Conservation (phyloP, 2,329 filamentous ascomycete species). For the Exophiala xenobiotica region DNA sequence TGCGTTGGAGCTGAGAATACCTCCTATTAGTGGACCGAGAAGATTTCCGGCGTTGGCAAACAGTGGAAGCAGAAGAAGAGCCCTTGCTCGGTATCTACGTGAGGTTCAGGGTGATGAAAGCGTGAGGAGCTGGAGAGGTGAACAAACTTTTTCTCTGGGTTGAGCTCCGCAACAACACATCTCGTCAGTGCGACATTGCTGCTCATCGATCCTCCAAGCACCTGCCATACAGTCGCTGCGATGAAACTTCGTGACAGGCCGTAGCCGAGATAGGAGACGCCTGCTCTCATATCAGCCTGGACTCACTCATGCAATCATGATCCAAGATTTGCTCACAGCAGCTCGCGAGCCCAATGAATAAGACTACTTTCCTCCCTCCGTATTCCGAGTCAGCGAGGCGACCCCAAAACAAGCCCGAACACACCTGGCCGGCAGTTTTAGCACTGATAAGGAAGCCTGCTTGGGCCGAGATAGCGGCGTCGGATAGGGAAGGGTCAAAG, state of each 20-base stretch:
- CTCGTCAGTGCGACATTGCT: constrained; percentile 61
- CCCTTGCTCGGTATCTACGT: constrained; percentile 46
- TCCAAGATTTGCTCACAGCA: constrained; percentile 35
- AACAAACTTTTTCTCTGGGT: constrained; percentile 57
- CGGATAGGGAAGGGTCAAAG: constrained; percentile 60
- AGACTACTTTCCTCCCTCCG: constrained; percentile 71
- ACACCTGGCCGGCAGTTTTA: constrained; percentile 60
- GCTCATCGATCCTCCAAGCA: constrained; percentile 55
- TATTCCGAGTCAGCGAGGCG: constrained; percentile 62
- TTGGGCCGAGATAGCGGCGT: constrained; percentile 68
- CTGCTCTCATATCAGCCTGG: constrained; percentile 34
- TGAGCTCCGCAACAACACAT: constrained; percentile 70
- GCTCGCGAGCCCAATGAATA: constrained; percentile 72
- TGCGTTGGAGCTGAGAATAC: constrained; percentile 24
- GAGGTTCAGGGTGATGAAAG: neutral
- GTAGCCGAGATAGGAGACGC: constrained; percentile 64
- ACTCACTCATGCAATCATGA: neutral
- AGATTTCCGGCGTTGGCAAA: constrained; percentile 66
- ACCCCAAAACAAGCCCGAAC: constrained; percentile 65
- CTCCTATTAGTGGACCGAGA: constrained; percentile 53
- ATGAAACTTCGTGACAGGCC: constrained; percentile 65
- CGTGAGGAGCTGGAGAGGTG: neutral
- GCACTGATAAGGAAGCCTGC: constrained; percentile 70
- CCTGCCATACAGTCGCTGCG: constrained; percentile 62
- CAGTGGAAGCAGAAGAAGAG: constrained; percentile 62